Evolutionary conservation across 176 grass and related monocot genomes (phyloP), one percentile per base, ranked within the genome.

Genomic region (Raddia guianensis): DNA sequence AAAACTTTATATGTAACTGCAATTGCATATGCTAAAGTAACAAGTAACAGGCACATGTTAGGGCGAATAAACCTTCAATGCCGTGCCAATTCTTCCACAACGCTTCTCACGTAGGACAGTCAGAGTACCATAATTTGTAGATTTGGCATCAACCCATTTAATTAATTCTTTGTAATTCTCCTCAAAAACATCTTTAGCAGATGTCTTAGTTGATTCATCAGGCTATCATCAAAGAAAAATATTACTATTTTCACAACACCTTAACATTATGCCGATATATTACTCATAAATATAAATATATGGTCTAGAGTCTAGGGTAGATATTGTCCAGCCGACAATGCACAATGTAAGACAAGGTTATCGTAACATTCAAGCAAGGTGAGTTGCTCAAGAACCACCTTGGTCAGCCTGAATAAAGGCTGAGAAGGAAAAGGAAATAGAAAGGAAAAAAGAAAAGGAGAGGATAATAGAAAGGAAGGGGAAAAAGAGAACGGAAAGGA

Each of bases 71-170:
- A 93, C 92, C 96, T 99, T 99, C 51, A 99, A 86, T 75, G 96
- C 90, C 15, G 84, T 95, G 74, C 96, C 92, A 74, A 81, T 54
- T 82, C 96, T 93, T 82, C 88, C 86, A 76, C 82, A 84, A 7
- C 79, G 88, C 76, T 69, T 88, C 80, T 99, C 96, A 42, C 89
- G 86, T 48, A 91, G 51, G 53, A 99, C 84, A 18, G 79, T 86
- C 18, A 95, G 76, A 81, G 84, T 86, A 27, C 84, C 87, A n/a
- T 93, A 99, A 71, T 95, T 99, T 73, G 77, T 78, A 83, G 92
- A 88, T 87, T 89, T 99, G 71, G 90, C 43, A 84, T 99, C 96
- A 51, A 84, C 92, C 96, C 96, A 99, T 89, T 99, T 99, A 59
- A 92, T 90, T 56, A 99, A 75, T 91, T 95, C 90, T 74, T 95